A percentile compares a stretch with the other conserved stretches of the same genome.
phyloP scores from a whole-genome alignment of 106 monocot species.

The Alisma plantagoaquatica region DNA sequence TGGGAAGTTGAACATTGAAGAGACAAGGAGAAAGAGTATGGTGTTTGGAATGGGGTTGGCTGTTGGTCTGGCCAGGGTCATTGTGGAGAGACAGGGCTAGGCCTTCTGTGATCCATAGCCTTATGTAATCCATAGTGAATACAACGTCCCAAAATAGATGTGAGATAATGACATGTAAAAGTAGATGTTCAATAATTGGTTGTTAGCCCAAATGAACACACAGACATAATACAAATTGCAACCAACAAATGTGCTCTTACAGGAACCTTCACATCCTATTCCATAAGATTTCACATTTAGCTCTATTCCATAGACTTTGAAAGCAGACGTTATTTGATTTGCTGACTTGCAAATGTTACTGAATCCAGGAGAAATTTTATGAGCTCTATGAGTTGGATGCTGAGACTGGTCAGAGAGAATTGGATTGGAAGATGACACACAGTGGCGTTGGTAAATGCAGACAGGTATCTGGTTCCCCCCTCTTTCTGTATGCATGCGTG shows the following conservation, averaged over 20 bases:
- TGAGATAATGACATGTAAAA: too few relatives aligned
- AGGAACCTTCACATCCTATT: background rate
- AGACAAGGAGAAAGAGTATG: too few relatives aligned
- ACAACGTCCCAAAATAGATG: too few relatives aligned
- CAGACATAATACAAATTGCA: too few relatives aligned
- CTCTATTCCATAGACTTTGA: background rate
- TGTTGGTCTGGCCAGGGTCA: too few relatives aligned
- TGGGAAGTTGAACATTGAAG: too few relatives aligned
- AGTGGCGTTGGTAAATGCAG: constrained; percentile 97
- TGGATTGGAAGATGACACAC: constrained; percentile 97
- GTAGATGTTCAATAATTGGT: too few relatives aligned
- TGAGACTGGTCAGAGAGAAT: constrained; percentile 92
- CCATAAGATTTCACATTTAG: background rate
- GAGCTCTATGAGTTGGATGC: constrained; percentile 96
- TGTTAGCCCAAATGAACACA: too few relatives aligned
- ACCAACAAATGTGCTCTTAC: background rate
- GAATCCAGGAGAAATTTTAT: constrained; percentile 81
- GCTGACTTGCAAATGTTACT: background rate
- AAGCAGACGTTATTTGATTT: background rate
- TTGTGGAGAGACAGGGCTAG: too few relatives aligned
- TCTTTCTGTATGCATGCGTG: background rate
- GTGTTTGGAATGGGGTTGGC: too few relatives aligned
- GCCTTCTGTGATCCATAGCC: too few relatives aligned
- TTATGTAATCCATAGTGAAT: too few relatives aligned
- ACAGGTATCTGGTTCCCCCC: constrained; percentile 39